Evolutionary conservation across 345 rosid genomes (phyloP).

Genomic region (Brassica rapa): DNA sequence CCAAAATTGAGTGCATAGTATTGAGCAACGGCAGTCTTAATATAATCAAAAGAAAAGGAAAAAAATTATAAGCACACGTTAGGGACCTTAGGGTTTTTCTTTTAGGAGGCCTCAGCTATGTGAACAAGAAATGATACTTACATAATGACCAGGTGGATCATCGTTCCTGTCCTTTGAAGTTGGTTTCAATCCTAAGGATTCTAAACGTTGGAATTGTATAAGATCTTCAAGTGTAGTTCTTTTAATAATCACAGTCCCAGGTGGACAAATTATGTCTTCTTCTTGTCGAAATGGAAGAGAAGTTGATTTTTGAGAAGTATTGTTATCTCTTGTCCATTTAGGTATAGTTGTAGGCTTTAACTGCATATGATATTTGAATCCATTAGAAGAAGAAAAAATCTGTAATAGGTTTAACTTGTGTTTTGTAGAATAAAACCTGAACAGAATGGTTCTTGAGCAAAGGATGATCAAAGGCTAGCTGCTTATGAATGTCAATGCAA

Average conservation of each 20-base stretch:
- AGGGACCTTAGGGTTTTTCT: not conserved
- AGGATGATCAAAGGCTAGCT: conserved; percentile 40
- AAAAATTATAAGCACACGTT: not conserved
- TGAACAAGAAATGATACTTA: conserved; percentile 3
- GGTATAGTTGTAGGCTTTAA: conserved; percentile 29
- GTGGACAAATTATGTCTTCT: conserved; percentile 19
- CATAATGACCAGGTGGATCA: conserved; percentile 22
- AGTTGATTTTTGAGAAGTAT: not conserved
- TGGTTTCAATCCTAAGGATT: conserved; percentile 11
- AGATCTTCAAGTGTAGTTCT: conserved; percentile 27
- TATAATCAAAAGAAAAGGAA: not conserved
- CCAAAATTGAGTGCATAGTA: conserved; percentile 1
- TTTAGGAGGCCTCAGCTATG: not conserved
- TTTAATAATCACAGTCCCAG: conserved; percentile 32
- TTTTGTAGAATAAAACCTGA: conserved; percentile 16
- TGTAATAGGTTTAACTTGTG: not conserved
- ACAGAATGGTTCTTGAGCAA: conserved; percentile 22
- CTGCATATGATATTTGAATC: conserved; percentile 5
- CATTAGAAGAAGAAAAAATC: not conserved
- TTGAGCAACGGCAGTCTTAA: conserved; percentile 14
- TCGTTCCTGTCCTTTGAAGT: not conserved
- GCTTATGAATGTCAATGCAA: conserved; percentile 38
- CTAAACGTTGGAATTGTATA: not conserved
- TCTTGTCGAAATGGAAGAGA: conserved; percentile 4
- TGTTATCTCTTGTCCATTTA: conserved; percentile 25